These are phyloP conservation scores for Xylaria bambusicola DNA, from an alignment of 495 filamentous ascomycete genomes.

Conservation along the genomic window DNA sequence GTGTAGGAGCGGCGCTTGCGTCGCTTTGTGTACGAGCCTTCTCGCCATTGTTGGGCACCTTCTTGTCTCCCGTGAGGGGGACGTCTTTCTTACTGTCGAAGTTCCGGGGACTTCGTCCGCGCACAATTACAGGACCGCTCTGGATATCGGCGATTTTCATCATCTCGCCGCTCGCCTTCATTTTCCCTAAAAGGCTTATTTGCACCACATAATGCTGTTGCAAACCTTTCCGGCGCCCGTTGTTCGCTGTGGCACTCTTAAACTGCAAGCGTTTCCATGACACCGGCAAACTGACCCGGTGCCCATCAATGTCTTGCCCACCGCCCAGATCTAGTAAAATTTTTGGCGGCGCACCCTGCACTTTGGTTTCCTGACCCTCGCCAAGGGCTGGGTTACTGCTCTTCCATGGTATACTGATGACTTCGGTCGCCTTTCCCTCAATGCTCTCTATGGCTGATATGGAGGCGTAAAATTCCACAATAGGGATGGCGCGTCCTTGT, in stretches of 20 bases:
- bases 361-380: conserved; percentile 51
- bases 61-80: conserved; percentile 56
- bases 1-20: conserved; percentile 23
- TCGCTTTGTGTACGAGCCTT: conserved; percentile 34
- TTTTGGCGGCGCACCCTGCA: conserved; percentile 50
- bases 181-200: conserved; percentile 61
- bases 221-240: conserved; percentile 69
- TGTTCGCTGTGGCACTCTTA: conserved; percentile 87
- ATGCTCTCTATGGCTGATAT: conserved; percentile 90
- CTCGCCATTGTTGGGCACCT: conserved; percentile 24
- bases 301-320: conserved; percentile 69
- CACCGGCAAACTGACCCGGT: conserved; percentile 75
- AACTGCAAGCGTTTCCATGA: conserved; percentile 93
- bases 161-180: conserved; percentile 59
- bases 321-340: conserved; percentile 73
- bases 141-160: conserved; percentile 63
- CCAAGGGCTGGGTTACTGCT: conserved; percentile 64
- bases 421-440: conserved; percentile 83
- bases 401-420: conserved; percentile 93
- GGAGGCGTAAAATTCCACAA: conserved; percentile 72
- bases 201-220: conserved; percentile 73
- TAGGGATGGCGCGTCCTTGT: conserved; percentile 71
- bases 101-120: conserved; percentile 67
- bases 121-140: conserved; percentile 68
- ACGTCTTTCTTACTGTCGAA: conserved; percentile 70